A percentile compares a stretch with the other conserved stretches of the same genome.
Evolutionary conservation across 2,329 filamentous ascomycete species (phyloP).

Genomic region (Diatrype stigma): DNA sequence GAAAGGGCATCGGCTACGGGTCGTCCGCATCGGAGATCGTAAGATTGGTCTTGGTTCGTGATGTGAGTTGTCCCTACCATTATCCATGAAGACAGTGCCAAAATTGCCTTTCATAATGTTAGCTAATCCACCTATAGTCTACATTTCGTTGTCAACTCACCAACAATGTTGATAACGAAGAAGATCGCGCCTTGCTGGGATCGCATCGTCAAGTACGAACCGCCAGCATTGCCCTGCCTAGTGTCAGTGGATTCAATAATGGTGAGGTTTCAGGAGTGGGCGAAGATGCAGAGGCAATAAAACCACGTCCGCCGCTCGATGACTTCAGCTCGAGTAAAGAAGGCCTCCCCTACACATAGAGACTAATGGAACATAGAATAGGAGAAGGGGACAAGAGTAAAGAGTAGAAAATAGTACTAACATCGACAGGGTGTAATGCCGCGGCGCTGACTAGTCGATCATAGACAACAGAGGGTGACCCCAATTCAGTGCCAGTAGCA

Average conservation of each 20-base stretch:
- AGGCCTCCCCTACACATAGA: neutral
- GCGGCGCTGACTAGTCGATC: slow-evolving; percentile 69
- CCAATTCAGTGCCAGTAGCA: slow-evolving; percentile 64
- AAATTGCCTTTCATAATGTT: slow-evolving; percentile 65
- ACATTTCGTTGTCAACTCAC: neutral
- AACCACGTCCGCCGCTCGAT: too few relatives aligned
- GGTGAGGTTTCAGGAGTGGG: neutral
- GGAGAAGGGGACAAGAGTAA: neutral
- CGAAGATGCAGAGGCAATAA: neutral
- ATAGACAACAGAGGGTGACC: slow-evolving; percentile 70
- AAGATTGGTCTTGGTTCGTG: slow-evolving; percentile 32
- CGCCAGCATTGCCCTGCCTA: slow-evolving; percentile 63
- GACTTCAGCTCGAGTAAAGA: neutral
- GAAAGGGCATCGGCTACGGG: too few relatives aligned
- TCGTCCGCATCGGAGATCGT: too few relatives aligned
- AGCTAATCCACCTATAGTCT: neutral
- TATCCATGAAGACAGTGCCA: slow-evolving; percentile 62
- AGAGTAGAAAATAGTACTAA: neutral
- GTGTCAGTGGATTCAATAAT: neutral
- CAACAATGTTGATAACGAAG: slow-evolving; percentile 71
- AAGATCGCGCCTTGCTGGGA: slow-evolving; percentile 77
- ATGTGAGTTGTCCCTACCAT: slow-evolving; percentile 3
- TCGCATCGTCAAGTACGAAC: slow-evolving; percentile 84
- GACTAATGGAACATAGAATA: too few relatives aligned
- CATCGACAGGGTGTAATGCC: slow-evolving; percentile 61